A percentile compares a stretch with the other conserved stretches of the same genome.
phyloP scores from a whole-genome alignment of 1,139 yeast genomes.

The Suhomyces coccinellae region DNA sequence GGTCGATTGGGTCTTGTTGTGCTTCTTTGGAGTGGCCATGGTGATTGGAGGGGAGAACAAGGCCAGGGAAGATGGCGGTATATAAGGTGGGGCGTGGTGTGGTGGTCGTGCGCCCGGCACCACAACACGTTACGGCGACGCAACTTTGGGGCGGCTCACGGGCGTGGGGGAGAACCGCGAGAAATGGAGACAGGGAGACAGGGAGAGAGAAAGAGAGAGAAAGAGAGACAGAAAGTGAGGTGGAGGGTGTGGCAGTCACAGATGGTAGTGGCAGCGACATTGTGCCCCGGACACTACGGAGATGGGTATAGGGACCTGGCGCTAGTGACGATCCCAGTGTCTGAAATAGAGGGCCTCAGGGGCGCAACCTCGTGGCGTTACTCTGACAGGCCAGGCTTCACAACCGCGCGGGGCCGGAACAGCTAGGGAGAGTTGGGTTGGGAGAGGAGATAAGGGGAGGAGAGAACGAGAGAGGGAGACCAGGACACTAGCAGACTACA shows the following conservation, averaged over 20 bases:
- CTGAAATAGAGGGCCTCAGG: too few species aligned
- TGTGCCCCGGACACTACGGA: too few species aligned
- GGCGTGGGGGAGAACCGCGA: neutral
- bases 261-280: too few species aligned
- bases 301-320: too few species aligned
- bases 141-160: neutral
- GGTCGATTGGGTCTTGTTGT: slow-evolving; percentile 71
- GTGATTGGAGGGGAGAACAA: slow-evolving; percentile 1
- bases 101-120: slow-evolving; percentile 9
- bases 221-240: neutral
- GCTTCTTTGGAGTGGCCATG: slow-evolving; percentile 49
- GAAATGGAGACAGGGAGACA: neutral
- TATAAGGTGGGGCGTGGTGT: slow-evolving; percentile 12
- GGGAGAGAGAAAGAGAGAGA: neutral
- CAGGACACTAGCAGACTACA: too few species aligned
- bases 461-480: too few species aligned
- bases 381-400: too few species aligned
- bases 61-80: slow-evolving; percentile 4
- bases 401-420: too few species aligned
- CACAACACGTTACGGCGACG: slow-evolving; percentile 1
- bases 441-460: too few species aligned
- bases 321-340: too few species aligned
- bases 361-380: too few species aligned
- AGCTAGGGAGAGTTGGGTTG: too few species aligned
- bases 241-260: neutral